Evolutionary conservation across 768 basidiomycete species (phyloP).

Genomic region (Suillus variegatus): DNA sequence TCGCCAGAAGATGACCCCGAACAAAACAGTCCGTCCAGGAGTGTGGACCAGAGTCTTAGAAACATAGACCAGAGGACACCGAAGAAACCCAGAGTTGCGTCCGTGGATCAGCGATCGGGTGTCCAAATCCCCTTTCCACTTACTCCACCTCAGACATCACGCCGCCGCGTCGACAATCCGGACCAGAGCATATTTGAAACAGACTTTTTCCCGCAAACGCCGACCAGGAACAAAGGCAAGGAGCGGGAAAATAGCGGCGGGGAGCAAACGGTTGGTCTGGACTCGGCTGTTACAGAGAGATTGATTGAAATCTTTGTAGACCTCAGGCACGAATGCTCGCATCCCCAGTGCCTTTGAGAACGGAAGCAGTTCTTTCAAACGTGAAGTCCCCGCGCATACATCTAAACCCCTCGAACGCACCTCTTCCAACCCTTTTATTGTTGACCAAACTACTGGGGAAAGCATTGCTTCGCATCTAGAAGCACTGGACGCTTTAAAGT

Average conservation of each 20-base stretch:
- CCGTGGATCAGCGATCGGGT: conserved; percentile 1
- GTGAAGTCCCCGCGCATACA: conserved; percentile 12
- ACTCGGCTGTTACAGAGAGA: neutral
- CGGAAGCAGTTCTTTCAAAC: neutral
- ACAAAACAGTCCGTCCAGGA: conserved; percentile 8
- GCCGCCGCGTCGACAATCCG: conserved; percentile 1
- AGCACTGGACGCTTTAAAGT: conserved; percentile 13
- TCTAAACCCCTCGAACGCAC: conserved; percentile 13
- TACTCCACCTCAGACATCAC: conserved; percentile 26
- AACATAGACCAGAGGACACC: conserved; percentile 20
- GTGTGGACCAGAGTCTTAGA: neutral
- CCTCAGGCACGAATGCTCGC: neutral
- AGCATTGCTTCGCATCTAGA: conserved; percentile 12
- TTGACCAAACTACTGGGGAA: neutral
- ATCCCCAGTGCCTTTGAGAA: neutral
- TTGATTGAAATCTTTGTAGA: conserved; percentile 7
- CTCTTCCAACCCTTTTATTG: conserved; percentile 6
- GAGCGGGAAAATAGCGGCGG: conserved; percentile 14
- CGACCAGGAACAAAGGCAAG: conserved; percentile 29
- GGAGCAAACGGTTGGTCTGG: conserved; percentile 18
- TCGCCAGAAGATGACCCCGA: conserved; percentile 6
- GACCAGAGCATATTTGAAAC: conserved; percentile 1
- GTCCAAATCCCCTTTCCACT: conserved; percentile 7
- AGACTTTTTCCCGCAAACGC: conserved; percentile 16
- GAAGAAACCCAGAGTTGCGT: conserved; percentile 12